Evolutionary conservation across 2,329 filamentous ascomycete genomes (phyloP).

Genomic region (Epicoccum sorghinum): DNA sequence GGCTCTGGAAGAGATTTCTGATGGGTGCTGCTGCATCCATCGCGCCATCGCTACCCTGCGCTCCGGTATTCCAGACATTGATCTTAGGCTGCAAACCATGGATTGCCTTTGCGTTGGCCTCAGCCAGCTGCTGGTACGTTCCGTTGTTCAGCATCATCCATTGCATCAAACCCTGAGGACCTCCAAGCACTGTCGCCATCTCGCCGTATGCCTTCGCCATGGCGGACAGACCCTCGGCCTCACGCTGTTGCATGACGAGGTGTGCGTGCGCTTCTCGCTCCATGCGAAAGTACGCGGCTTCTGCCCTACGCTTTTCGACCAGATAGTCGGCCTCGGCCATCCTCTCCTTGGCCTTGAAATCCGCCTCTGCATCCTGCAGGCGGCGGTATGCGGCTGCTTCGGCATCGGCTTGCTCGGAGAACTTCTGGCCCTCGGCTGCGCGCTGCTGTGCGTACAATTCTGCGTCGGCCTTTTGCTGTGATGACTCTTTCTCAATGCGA

Average conservation of each 20-base stretch:
- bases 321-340: conserved; percentile 58
- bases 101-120: conserved; percentile 78
- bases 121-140: conserved; percentile 76
- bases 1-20: conserved; percentile 81
- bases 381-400: conserved; percentile 59
- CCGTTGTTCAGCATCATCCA: conserved; percentile 88
- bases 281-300: conserved; percentile 48
- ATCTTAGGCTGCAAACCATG: conserved; percentile 85
- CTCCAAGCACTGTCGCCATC: conserved; percentile 75
- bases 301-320: conserved; percentile 52
- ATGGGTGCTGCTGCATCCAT: conserved; percentile 68
- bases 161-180: conserved; percentile 77
- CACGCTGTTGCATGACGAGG: conserved; percentile 67
- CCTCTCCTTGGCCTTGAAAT: conserved; percentile 48
- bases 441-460: conserved; percentile 57
- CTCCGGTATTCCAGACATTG: conserved; percentile 84
- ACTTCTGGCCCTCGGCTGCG: conserved; percentile 59
- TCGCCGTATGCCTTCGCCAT: conserved; percentile 82
- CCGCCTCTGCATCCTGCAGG: conserved; percentile 51
- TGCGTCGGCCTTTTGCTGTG: conserved; percentile 71
- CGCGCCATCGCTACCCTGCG: conserved; percentile 51
- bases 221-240: conserved; percentile 76
- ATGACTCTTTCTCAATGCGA: conserved; percentile 69
- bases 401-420: conserved; percentile 65
- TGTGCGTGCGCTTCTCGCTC: conserved; percentile 65